phyloP scores from a whole-genome alignment of 1,139 yeast species.

The Geotrichum fermentans region DNA sequence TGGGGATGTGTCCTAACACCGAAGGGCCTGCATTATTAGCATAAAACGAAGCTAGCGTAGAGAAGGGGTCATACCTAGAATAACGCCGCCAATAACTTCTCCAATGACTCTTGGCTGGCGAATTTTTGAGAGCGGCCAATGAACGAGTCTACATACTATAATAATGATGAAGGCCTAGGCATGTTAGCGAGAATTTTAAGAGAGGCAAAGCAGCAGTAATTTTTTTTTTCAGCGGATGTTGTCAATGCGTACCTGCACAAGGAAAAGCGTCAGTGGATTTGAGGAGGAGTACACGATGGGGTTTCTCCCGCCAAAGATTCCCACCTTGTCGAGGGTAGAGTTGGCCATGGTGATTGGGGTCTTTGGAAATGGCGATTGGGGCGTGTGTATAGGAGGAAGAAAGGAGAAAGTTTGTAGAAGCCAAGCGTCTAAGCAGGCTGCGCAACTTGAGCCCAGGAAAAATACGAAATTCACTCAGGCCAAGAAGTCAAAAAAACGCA shows the following conservation, averaged over 20 bases:
- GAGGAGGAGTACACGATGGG: slow-evolving; percentile 56
- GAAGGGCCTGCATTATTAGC: slow-evolving; percentile 30
- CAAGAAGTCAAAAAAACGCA: too few species aligned
- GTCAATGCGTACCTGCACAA: slow-evolving; percentile 49
- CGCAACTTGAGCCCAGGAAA: too few species aligned
- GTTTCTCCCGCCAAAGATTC: slow-evolving; percentile 60
- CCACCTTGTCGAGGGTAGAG: slow-evolving; percentile 21
- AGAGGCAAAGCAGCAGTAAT: too few species aligned
- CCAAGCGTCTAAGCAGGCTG: too few species aligned
- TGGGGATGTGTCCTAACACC: slow-evolving; percentile 64
- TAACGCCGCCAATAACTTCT: slow-evolving; percentile 69
- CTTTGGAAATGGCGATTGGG: not conserved
- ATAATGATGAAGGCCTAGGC: slow-evolving; percentile 45
- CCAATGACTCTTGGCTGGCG: slow-evolving; percentile 76
- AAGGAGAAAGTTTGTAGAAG: too few species aligned
- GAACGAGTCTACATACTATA: slow-evolving; percentile 50
- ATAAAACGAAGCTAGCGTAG: not conserved
- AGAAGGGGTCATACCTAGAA: slow-evolving; percentile 50
- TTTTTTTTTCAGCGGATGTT: not conserved
- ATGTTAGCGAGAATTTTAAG: not conserved
- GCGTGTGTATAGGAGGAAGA: not conserved
- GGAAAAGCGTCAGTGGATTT: slow-evolving; percentile 55
- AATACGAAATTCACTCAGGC: too few species aligned
- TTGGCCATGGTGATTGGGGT: slow-evolving; percentile 11
- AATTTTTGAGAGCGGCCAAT: slow-evolving; percentile 53